A percentile compares a stretch with the other conserved stretches of the same genome.
Conservation (phyloP, 192 early-diverging fungal species). For the Rhizophlyctis rosea region DNA sequence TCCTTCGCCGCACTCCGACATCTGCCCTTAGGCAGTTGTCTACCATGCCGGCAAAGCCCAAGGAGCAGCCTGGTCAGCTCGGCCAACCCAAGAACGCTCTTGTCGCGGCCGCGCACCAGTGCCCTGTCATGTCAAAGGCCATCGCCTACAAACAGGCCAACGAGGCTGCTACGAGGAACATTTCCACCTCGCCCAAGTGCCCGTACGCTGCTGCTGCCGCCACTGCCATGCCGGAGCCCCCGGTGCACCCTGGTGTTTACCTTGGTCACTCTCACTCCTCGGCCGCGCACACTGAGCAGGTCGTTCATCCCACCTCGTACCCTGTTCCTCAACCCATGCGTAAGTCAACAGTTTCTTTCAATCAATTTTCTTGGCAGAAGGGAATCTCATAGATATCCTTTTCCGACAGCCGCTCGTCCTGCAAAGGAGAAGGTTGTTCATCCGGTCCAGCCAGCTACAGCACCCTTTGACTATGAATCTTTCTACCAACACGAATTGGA, state of each 20-base stretch:
- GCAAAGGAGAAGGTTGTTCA: background rate
- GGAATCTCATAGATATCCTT: no score
- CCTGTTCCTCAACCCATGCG: no score
- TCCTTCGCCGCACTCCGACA: constrained; percentile 68
- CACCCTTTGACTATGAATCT: constrained; percentile 84
- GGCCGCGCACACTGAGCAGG: no score
- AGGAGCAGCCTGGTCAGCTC: background rate
- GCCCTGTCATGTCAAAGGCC: constrained; percentile 80
- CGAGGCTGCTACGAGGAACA: constrained; percentile 6
- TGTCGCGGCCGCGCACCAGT: constrained; percentile 60
- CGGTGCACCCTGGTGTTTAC: no score
- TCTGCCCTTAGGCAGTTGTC: constrained; percentile 64
- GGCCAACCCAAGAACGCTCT: constrained; percentile 41
- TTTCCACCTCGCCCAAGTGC: constrained; percentile 32
- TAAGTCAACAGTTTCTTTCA: no score
- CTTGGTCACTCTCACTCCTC: background rate
- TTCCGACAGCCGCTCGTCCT: no score
- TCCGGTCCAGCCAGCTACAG: constrained; percentile 4
- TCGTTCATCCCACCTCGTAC: no score
- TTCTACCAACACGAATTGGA: constrained; percentile 81
- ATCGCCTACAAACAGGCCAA: constrained; percentile 38
- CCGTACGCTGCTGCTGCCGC: constrained; percentile 29
- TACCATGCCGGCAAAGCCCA: constrained; percentile 26
- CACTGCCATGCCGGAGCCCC: no score
- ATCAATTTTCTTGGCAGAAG: no score